These are phyloP conservation scores for Neocucurbitaria cava DNA, from an alignment of 2,329 filamentous ascomycete species.

Conservation along the genomic window DNA sequence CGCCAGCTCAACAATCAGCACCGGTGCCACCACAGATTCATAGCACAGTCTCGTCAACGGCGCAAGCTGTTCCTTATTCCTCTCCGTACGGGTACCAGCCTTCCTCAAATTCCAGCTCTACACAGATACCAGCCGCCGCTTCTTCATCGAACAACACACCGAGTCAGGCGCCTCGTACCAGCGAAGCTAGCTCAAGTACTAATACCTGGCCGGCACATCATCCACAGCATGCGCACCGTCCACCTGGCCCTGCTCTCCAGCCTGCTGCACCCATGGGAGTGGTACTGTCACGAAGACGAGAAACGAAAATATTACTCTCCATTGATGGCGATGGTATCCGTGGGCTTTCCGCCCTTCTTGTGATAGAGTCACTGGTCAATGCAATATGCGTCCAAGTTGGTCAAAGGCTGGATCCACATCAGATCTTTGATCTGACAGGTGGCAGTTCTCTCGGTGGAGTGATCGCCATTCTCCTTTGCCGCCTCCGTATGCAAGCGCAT, in stretches of 20 bases:
- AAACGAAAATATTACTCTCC: constrained; percentile 42
- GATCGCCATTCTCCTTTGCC: constrained; percentile 38
- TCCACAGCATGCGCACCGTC: not conserved
- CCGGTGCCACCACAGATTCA: constrained; percentile 5
- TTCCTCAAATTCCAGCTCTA: not conserved
- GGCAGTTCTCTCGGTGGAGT: constrained; percentile 38
- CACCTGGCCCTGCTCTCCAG: constrained; percentile 1
- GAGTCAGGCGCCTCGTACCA: not conserved
- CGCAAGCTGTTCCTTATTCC: constrained; percentile 7
- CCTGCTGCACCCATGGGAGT: constrained; percentile 5
- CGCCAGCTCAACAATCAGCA: not conserved
- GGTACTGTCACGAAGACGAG: constrained; percentile 24
- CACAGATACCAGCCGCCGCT: not conserved
- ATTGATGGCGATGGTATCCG: constrained; percentile 43
- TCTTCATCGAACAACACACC: not conserved
- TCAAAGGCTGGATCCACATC: constrained; percentile 31
- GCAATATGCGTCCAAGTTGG: constrained; percentile 38
- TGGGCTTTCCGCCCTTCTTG: constrained; percentile 36
- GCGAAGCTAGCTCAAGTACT: not conserved
- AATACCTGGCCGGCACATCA: not conserved
- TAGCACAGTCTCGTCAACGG: constrained; percentile 4
- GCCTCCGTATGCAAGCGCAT: constrained; percentile 39
- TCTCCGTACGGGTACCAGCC: constrained; percentile 18
- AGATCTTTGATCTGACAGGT: constrained; percentile 43
- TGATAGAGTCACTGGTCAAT: constrained; percentile 42